These are phyloP conservation scores for Blepharisma stoltei DNA, from an alignment of 73 alveolate genomes.

Conservation along the genomic window DNA sequence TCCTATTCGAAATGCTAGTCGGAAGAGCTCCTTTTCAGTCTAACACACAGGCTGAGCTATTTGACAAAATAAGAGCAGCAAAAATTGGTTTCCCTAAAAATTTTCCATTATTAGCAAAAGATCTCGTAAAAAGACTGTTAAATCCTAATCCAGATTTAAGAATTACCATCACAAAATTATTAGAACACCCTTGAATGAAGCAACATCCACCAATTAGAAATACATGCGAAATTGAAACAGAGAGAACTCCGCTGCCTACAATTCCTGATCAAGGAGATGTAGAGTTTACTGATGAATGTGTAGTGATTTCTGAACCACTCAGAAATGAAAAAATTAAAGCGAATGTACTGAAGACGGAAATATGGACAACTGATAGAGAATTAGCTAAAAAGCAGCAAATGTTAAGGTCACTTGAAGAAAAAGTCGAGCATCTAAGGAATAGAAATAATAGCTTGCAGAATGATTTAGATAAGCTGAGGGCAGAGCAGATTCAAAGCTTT, in stretches of 20 bases:
- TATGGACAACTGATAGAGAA: too few species aligned
- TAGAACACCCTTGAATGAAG: slow-evolving; percentile 81
- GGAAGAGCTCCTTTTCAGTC: slow-evolving; percentile 57
- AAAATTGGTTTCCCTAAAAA: slow-evolving; percentile 54
- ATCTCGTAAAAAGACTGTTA: slow-evolving; percentile 66
- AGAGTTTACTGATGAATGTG: too few species aligned
- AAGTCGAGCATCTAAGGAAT: too few species aligned
- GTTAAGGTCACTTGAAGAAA: too few species aligned
- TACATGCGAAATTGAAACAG: slow-evolving; percentile 21
- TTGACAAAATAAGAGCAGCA: slow-evolving; percentile 20
- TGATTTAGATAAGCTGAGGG: too few species aligned
- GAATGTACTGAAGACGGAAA: too few species aligned
- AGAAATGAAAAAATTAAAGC: too few species aligned
- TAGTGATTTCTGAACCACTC: too few species aligned
- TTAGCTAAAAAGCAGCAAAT: too few species aligned
- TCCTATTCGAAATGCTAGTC: slow-evolving; percentile 40
- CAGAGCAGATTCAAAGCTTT: too few species aligned
- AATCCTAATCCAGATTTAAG: slow-evolving; percentile 79
- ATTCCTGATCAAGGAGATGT: too few species aligned
- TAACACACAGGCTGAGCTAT: slow-evolving; percentile 33
- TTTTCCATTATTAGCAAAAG: slow-evolving; percentile 78
- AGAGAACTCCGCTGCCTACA: background rate
- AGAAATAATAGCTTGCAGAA: too few species aligned
- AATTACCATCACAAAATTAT: slow-evolving; percentile 60
- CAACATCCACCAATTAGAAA: slow-evolving; percentile 80